Base-by-base conservation (phyloP, 2,329 filamentous ascomycete genomes). In the Pestalotiopsis sp. region DNA sequence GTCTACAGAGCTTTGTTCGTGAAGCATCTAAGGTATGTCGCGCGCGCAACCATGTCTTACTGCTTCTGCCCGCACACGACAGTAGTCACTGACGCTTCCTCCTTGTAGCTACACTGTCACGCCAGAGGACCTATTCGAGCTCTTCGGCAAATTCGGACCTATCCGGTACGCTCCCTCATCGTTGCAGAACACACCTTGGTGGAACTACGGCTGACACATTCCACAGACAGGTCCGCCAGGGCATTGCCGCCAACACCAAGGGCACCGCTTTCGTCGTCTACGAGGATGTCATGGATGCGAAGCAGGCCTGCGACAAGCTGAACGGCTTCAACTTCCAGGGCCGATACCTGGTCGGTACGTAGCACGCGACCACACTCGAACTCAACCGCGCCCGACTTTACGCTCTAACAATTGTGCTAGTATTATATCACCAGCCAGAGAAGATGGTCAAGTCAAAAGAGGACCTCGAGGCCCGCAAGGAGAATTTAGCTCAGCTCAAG, bases 251-350 rank as follows among this genome's bases (percentile, higher is more conserved):
- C 84, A 95, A 96, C 82, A 98, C 96, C 78, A 99, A 98, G 84
- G 96, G 96, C 81, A 99, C 96, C 66, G 96, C 95, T 75, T 99
- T 97, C 83, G 96, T 99, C 76, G 96, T 99, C 83, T 99, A 98
- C 87, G 96, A 98, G 84, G 96, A 99, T 88, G 95, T 98, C 75
- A 93, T 96, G 89, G 96, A 99, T 87, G 95, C 96, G 75, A 99
- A 99, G 86, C 92, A 94, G 84, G 96, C 96, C 79, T 98, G 96
- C 88, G 96, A 99, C 87, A 98, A 98, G 87, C 88, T 99, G 82
- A 99, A 99, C 87, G 96, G 96, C 81, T 99, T 97, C 91, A 99
- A 99, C 87, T 99, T 99, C 83, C 96, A 99, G 87, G 97, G 95
- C 85, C 93, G 96, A 81, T 99, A 99, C 84, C 93, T 99, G 77